phyloP scores from a whole-genome alignment of 768 basidiomycete species.

The Hypsizygus marmoreus region DNA sequence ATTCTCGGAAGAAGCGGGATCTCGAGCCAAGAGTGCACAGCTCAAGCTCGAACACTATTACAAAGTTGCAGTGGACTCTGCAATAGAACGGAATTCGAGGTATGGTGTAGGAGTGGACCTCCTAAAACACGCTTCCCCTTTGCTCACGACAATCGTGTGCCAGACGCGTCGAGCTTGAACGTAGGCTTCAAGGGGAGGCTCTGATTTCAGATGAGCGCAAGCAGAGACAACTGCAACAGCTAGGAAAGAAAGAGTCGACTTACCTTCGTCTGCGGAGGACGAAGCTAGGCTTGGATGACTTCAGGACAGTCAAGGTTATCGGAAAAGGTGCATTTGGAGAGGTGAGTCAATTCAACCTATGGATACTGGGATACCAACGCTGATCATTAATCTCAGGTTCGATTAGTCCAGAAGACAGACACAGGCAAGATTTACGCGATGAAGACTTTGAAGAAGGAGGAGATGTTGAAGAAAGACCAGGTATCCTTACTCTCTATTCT shows the following conservation, averaged over 20 bases:
- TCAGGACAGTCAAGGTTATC: slow-evolving; percentile 97
- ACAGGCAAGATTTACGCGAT: slow-evolving; percentile 99
- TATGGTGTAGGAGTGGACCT: slow-evolving; percentile 30
- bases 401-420: slow-evolving; percentile 94
- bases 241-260: slow-evolving; percentile 86
- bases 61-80: slow-evolving; percentile 94
- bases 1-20: slow-evolving; percentile 80
- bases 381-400: slow-evolving; percentile 50
- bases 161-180: slow-evolving; percentile 88
- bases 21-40: slow-evolving; percentile 88
- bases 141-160: background rate
- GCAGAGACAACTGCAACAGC: slow-evolving; percentile 76
- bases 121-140: background rate
- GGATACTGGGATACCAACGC: background rate
- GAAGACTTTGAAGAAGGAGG: slow-evolving; percentile 96
- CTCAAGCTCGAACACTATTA: slow-evolving; percentile 96
- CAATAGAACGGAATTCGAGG: slow-evolving; percentile 93
- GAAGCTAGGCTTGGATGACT: slow-evolving; percentile 88
- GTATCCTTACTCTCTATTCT: slow-evolving; percentile 36
- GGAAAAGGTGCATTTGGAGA: slow-evolving; percentile 99
- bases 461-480: slow-evolving; percentile 99
- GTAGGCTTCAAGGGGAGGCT: slow-evolving; percentile 69
- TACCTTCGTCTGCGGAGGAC: slow-evolving; percentile 89
- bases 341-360: slow-evolving; percentile 57
- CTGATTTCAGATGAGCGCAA: slow-evolving; percentile 83